Percentiles rank a stretch among this genome's conserved stretches.
phyloP scores from a whole-genome alignment of 441 rosid genomes.

The Gossypium trilobum region DNA sequence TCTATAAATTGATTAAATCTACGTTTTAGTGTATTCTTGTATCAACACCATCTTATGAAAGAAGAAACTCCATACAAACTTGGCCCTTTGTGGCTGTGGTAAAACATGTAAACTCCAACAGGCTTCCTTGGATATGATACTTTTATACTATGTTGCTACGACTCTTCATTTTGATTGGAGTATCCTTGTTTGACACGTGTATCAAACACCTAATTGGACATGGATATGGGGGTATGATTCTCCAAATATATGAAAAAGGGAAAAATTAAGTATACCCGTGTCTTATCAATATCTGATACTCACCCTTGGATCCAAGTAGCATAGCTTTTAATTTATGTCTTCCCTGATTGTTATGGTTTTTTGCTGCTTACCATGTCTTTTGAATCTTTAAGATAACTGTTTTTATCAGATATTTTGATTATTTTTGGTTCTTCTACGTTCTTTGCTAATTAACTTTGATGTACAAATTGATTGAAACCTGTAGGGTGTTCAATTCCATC shows the following conservation, averaged over 20 bases:
- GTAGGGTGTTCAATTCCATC: constrained; percentile 96
- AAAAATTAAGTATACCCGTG: no score
- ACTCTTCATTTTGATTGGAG: no score
- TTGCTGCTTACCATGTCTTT: not conserved
- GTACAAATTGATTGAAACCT: constrained; percentile 6
- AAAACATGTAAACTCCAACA: not conserved
- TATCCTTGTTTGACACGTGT: no score
- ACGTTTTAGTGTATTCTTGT: not conserved
- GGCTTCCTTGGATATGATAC: not conserved
- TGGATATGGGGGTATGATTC: no score
- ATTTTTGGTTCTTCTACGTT: not conserved
- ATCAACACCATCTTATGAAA: not conserved
- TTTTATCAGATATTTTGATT: not conserved
- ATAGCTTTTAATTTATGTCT: not conserved
- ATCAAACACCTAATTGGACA: no score
- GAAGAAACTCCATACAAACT: not conserved
- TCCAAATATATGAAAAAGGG: no score
- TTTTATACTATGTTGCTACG: not conserved
- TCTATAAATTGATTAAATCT: not conserved
- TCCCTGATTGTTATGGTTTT: not conserved
- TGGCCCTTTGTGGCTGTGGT: not conserved
- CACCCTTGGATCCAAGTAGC: no score
- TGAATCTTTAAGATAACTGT: not conserved
- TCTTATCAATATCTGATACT: no score
- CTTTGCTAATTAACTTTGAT: not conserved